Evolutionary conservation across 192 early-diverging fungal genomes (phyloP), one percentile per base, ranked within the genome.

Genomic region (Rhizophlyctis rosea): DNA sequence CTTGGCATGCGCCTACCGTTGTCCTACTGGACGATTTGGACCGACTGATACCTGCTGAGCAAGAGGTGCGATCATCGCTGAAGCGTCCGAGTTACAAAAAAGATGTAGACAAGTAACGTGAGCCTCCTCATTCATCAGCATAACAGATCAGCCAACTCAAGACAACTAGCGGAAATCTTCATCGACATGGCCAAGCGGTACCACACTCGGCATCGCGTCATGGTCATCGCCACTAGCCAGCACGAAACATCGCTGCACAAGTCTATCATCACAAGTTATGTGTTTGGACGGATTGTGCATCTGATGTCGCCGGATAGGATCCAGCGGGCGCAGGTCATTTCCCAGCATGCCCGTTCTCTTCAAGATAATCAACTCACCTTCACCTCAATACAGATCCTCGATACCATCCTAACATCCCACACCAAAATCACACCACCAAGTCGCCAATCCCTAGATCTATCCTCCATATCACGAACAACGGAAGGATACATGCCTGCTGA

Each of bases 401-500:
- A 87, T 44, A 73, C 83, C 34, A 70, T 94, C 29, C 78, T 91
- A 60, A 68, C 72, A 0, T 74, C 72, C 13, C 86, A 80, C 27
- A 77, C 80, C 0, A 72, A 73, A 7, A 61, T 77, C 13, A 50
- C 73, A 3, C 67, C 66, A 63, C 62, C 80, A 7, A 87, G 83
- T 21, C 27, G 79, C 4, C 68, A 74, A 0, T 65, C 77, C 9
- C 72, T 92, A n/a, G 89, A 93, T 53, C 71, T 92, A 32, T 81
- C 85, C 7, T 80, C 83, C 0, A 73, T 94, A 0, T 86, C 90
- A 2, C 85, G 87, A 27, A 71, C 79, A 55, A 95, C 93, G 7
- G 96, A 98, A 68, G 94, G 94, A 0, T 96, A 90, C 62, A 69
- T 87, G 23, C 89, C 93, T 3, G 81, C 84, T 2, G 95, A 97